These are phyloP conservation scores for Ceratocystis alfenasii DNA, from an alignment of 2,329 filamentous ascomycete species.

Conservation along the genomic window DNA sequence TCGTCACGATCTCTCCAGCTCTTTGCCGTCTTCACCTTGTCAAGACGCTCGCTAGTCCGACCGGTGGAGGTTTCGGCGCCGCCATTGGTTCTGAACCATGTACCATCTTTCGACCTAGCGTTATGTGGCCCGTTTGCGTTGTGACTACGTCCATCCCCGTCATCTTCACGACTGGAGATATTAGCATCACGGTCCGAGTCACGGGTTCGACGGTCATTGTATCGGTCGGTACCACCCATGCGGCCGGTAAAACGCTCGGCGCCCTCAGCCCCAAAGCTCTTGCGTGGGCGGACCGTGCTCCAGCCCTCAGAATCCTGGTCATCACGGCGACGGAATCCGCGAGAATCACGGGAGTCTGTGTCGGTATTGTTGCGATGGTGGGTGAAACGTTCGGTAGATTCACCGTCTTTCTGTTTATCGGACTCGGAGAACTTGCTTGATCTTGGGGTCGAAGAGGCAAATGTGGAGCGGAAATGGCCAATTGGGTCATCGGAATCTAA, in stretches of 20 bases:
- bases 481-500: constrained; percentile 19
- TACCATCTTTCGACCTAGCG: constrained; percentile 53
- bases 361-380: constrained; percentile 40
- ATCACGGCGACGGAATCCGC: constrained; percentile 39
- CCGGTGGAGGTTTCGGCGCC: constrained; percentile 30
- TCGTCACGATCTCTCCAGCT: constrained; percentile 47
- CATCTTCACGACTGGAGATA: constrained; percentile 39
- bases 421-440: constrained; percentile 15
- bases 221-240: constrained; percentile 43
- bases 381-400: constrained; percentile 45
- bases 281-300: constrained; percentile 61
- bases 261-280: constrained; percentile 60
- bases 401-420: constrained; percentile 35
- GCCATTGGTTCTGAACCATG: constrained; percentile 59
- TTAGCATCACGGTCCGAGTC: constrained; percentile 48
- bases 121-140: constrained; percentile 42
- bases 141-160: constrained; percentile 40
- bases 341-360: constrained; percentile 33
- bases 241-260: constrained; percentile 58
- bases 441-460: constrained; percentile 14
- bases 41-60: constrained; percentile 42
- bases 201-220: constrained; percentile 35
- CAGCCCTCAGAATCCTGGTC: constrained; percentile 59
- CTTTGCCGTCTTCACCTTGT: constrained; percentile 37
- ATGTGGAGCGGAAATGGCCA: constrained; percentile 22